Conservation (phyloP, 1,139 yeast species). For the Yamadazyma buinensis region DNA sequence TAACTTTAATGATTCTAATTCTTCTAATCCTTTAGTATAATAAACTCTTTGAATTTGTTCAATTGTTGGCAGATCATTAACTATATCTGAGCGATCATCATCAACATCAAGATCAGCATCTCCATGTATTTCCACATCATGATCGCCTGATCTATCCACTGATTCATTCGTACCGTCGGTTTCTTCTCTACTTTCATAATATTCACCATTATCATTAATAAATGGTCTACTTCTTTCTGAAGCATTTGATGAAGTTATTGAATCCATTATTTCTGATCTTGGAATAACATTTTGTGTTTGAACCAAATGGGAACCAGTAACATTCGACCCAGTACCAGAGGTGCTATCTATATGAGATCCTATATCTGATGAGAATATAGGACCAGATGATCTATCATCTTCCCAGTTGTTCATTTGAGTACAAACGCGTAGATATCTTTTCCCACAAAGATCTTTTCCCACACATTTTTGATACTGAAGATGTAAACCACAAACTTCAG, state of each 20-base stretch:
- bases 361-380: conserved; percentile 1
- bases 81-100: conserved; percentile 11
- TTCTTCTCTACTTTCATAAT: conserved; percentile 6
- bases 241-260: conserved; percentile 22
- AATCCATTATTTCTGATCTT: conserved; percentile 32
- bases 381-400: background rate
- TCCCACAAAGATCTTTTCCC: too few species aligned
- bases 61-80: conserved; percentile 28
- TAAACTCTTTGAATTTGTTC: conserved; percentile 42
- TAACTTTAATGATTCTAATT: conserved; percentile 54
- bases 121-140: conserved; percentile 8
- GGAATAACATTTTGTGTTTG: conserved; percentile 33
- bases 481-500: too few species aligned
- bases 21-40: conserved; percentile 47
- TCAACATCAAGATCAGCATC: conserved; percentile 8
- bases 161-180: background rate
- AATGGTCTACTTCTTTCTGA: conserved; percentile 14
- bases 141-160: conserved; percentile 1
- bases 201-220: conserved; percentile 16
- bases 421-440: too few species aligned
- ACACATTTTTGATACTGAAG: too few species aligned
- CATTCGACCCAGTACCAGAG: conserved; percentile 1
- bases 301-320: conserved; percentile 21
- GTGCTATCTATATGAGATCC: conserved; percentile 1
- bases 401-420: conserved; percentile 2